phyloP scores from a whole-genome alignment of 106 monocot species.

The Chionographis japonica region DNA sequence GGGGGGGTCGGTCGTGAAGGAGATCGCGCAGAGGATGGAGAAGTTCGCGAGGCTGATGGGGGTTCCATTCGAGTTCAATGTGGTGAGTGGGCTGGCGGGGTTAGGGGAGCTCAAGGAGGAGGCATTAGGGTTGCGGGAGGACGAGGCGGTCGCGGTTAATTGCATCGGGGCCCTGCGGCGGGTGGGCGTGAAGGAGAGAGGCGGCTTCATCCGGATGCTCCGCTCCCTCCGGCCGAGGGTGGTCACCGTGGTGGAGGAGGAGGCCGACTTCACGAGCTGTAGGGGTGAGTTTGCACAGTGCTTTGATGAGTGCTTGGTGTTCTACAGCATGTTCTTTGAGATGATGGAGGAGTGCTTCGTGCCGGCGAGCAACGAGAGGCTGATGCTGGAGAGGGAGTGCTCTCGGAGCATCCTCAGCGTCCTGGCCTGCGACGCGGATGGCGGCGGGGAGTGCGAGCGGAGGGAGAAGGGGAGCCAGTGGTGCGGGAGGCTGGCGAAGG shows the following conservation, averaged over 20 bases:
- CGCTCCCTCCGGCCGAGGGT: conserved; percentile 30
- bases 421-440: conserved; percentile 24
- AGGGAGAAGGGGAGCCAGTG: conserved; percentile 50
- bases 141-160: conserved; percentile 50
- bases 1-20: conserved; percentile 33
- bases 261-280: conserved; percentile 33
- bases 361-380: conserved; percentile 51
- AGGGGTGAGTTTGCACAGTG: conserved; percentile 30
- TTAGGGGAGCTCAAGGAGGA: conserved; percentile 21
- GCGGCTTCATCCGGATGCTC: conserved; percentile 20
- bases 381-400: conserved; percentile 50
- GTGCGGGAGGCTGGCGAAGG: conserved; percentile 26
- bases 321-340: conserved; percentile 39
- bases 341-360: conserved; percentile 56
- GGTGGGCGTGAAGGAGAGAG: conserved; percentile 16
- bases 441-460: conserved; percentile 26
- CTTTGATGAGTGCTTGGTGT: conserved; percentile 55
- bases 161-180: conserved; percentile 33
- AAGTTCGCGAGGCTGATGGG: conserved; percentile 61
- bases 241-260: conserved; percentile 62
- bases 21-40: conserved; percentile 49
- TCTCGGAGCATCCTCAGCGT: conserved; percentile 36
- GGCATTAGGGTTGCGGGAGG: conserved; percentile 21
- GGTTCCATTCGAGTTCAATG: conserved; percentile 46
- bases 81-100: conserved; percentile 6